A percentile compares a stretch with the other conserved stretches of the same genome.
These are phyloP conservation scores for Closterium sp. DNA, from an alignment of 139 green algal species.

Conservation along the genomic window DNA sequence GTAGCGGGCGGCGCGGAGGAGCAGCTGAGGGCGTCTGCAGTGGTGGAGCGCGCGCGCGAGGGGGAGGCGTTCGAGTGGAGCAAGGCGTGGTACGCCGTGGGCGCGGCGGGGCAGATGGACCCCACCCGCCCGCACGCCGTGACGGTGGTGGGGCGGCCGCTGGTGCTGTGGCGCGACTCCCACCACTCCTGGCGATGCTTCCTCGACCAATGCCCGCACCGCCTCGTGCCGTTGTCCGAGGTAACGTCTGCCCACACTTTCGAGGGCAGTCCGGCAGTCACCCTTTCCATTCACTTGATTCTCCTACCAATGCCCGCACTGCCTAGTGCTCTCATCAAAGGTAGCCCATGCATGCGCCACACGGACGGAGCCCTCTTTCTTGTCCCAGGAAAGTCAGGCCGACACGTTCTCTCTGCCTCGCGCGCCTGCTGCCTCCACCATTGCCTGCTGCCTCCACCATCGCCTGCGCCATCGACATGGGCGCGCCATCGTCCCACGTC, in stretches of 20 bases:
- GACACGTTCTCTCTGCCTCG: too few species aligned
- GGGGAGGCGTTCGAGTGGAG: conserved; percentile 13
- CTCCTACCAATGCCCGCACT: background rate
- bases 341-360: too few species aligned
- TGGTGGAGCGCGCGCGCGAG: too few species aligned
- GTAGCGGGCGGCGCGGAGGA: too few species aligned
- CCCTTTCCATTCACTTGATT: background rate
- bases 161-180: conserved; percentile 37
- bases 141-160: conserved; percentile 27
- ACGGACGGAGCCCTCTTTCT: too few species aligned
- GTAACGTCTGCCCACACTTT: background rate
- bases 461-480: too few species aligned
- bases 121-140: conserved; percentile 19
- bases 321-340: background rate
- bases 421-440: too few species aligned
- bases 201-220: conserved; percentile 42
- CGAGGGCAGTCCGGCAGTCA: too few species aligned
- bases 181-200: conserved; percentile 24
- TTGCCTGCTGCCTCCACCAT: too few species aligned
- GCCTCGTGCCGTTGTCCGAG: conserved; percentile 37
- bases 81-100: conserved; percentile 18
- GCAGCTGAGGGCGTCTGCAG: too few species aligned
- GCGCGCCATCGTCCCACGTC: too few species aligned
- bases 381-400: too few species aligned
- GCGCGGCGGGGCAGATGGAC: conserved; percentile 11